Conservation (phyloP, 257 asterid species). For the Nicotiana obtusifolia region DNA sequence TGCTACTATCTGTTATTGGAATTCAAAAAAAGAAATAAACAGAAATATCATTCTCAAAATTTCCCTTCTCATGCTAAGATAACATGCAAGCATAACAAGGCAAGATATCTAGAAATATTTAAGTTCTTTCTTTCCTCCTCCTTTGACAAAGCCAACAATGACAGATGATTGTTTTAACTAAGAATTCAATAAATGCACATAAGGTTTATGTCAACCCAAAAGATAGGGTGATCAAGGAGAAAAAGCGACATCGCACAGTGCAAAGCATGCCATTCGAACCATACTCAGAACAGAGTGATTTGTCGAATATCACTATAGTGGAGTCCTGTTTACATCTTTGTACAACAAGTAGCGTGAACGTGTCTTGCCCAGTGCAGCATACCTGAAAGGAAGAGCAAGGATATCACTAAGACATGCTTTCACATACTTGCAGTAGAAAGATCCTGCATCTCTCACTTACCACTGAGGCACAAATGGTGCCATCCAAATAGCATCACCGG, state of each 20-base stretch:
- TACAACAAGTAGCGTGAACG: conserved; percentile 78
- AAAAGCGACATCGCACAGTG: not conserved
- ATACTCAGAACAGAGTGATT: not conserved
- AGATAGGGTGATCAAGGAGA: not conserved
- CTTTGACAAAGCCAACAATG: not conserved
- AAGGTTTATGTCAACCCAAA: not conserved
- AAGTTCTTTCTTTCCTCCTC: not conserved
- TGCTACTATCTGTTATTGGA: not conserved
- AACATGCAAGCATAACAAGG: not conserved
- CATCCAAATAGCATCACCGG: conserved; percentile 97
- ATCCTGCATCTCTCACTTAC: conserved; percentile 34
- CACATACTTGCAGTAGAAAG: not conserved
- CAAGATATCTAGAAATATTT: not conserved
- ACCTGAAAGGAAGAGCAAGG: conserved; percentile 44
- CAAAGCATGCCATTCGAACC: not conserved
- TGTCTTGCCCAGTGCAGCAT: conserved; percentile 87
- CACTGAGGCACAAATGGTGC: conserved; percentile 98
- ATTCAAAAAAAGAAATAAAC: not conserved
- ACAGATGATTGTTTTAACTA: not conserved
- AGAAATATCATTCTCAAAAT: not conserved
- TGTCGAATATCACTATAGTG: conserved; percentile 24
- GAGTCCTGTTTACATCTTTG: conserved; percentile 88
- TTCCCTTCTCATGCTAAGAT: not conserved
- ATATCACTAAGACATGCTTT: not conserved
- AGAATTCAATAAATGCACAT: not conserved